phyloP scores from a whole-genome alignment of 2,329 filamentous ascomycete species.

The Penicillium sp. region DNA sequence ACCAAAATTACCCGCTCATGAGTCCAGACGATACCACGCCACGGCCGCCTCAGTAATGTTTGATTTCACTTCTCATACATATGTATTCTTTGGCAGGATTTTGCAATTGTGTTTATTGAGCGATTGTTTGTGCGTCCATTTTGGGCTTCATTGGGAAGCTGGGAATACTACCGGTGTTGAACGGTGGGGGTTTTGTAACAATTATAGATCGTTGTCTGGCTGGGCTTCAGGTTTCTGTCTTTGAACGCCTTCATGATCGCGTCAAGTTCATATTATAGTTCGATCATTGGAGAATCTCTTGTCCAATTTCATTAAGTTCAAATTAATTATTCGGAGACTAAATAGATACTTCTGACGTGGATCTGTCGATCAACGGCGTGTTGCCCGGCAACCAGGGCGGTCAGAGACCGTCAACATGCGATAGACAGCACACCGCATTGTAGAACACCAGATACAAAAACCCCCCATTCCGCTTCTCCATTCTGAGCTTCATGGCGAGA shows the following conservation, averaged over 20 bases:
- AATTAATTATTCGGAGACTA: background rate
- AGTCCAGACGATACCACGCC: conserved; percentile 27
- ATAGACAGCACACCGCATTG: background rate
- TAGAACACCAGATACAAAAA: background rate
- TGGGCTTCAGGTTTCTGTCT: background rate
- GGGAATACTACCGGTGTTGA: background rate
- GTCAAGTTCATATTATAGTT: background rate
- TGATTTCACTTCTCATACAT: conserved; percentile 10
- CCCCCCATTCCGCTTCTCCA: background rate
- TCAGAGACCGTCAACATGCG: conserved; percentile 9
- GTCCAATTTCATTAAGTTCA: background rate
- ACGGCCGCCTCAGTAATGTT: conserved; percentile 22
- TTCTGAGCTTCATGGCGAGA: conserved; percentile 16
- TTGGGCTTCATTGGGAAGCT: background rate
- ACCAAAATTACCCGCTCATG: conserved; percentile 34
- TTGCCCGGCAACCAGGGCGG: conserved; percentile 21
- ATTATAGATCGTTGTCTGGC: background rate
- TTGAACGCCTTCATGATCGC: too few species aligned
- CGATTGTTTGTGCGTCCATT: background rate
- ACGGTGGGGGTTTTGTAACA: background rate
- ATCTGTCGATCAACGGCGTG: conserved; percentile 1
- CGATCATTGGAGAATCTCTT: background rate
- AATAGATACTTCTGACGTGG: background rate
- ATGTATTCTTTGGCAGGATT: conserved; percentile 13
- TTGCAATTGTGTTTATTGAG: conserved; percentile 10